Conservation (phyloP, 2,329 filamentous ascomycete genomes). For the Neocucurbitaria cava region DNA sequence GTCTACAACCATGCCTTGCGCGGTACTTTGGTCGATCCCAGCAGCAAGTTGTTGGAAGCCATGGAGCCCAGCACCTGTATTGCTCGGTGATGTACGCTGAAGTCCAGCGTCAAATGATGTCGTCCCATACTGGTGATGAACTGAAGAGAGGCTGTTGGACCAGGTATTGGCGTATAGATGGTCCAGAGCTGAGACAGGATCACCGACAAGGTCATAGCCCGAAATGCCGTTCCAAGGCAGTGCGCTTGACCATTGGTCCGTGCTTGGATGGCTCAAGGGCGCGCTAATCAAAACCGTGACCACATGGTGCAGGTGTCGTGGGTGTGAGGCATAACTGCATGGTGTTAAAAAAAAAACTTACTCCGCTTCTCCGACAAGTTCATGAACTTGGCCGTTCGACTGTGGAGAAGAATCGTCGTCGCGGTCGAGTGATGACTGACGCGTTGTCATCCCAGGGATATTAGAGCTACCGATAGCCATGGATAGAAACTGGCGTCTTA, state of each 20-base stretch:
- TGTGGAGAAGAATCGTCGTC: too few relatives aligned
- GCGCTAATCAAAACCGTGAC: too few relatives aligned
- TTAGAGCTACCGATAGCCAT: too few relatives aligned
- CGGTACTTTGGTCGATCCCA: too few relatives aligned
- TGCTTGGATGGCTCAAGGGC: background rate
- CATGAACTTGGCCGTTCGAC: background rate
- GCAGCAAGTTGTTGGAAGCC: too few relatives aligned
- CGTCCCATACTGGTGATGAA: background rate
- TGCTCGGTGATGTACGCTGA: background rate
- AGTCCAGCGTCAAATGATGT: background rate
- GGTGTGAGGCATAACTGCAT: conserved; percentile 6
- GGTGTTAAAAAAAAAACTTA: conserved; percentile 14
- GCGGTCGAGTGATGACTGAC: too few relatives aligned
- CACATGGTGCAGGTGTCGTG: too few relatives aligned
- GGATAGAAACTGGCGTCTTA: too few relatives aligned
- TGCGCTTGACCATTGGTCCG: background rate
- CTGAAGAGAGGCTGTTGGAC: background rate
- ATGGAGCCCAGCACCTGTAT: too few relatives aligned
- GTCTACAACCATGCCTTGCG: too few relatives aligned
- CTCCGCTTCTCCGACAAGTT: background rate
- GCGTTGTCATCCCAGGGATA: too few relatives aligned
- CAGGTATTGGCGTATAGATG: background rate
- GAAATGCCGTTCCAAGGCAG: too few relatives aligned
- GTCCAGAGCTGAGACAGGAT: background rate
- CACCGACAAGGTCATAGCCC: background rate